Conservation (phyloP, 805 yeast genomes). For the Metschnikowia borealis region DNA sequence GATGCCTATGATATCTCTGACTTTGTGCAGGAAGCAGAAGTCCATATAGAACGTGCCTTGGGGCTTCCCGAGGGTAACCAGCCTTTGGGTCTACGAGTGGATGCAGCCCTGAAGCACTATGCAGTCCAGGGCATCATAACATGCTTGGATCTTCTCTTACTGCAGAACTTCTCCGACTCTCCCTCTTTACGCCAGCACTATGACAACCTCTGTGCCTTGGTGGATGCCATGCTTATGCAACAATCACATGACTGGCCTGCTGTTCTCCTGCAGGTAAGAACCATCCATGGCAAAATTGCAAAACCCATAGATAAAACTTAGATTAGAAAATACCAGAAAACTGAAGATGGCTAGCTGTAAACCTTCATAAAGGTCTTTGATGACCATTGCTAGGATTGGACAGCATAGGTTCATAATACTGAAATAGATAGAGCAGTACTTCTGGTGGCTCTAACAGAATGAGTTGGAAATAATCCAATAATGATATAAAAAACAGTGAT, state of each 20-base stretch:
- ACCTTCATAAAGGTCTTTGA: too few relatives aligned
- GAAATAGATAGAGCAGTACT: too few relatives aligned
- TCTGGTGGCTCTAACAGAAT: too few relatives aligned
- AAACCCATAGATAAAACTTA: too few relatives aligned
- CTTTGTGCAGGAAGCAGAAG: conserved; percentile 5
- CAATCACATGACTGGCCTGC: conserved; percentile 13
- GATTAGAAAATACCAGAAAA: too few relatives aligned
- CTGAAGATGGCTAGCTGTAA: too few relatives aligned
- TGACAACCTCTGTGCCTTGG: conserved; percentile 4
- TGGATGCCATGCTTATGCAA: conserved; percentile 12
- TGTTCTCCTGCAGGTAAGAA: conserved; percentile 8
- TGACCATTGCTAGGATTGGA: too few relatives aligned
- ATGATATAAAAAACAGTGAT: too few relatives aligned
- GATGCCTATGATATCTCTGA: conserved; percentile 10
- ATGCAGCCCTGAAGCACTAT: conserved; percentile 15
- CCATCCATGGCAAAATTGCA: background rate
- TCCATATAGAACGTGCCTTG: conserved; percentile 1
- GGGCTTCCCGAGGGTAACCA: conserved; percentile 7
- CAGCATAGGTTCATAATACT: too few relatives aligned
- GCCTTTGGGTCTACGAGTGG: conserved; percentile 8
- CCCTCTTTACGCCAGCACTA: background rate
- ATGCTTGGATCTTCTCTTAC: conserved; percentile 8
- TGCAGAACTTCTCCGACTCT: background rate
- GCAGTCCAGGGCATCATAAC: conserved; percentile 14
- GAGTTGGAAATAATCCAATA: too few relatives aligned